Evolutionary conservation across 2,329 filamentous ascomycete species (phyloP).

Genomic region (Aspergillus fumigatiaffinis): DNA sequence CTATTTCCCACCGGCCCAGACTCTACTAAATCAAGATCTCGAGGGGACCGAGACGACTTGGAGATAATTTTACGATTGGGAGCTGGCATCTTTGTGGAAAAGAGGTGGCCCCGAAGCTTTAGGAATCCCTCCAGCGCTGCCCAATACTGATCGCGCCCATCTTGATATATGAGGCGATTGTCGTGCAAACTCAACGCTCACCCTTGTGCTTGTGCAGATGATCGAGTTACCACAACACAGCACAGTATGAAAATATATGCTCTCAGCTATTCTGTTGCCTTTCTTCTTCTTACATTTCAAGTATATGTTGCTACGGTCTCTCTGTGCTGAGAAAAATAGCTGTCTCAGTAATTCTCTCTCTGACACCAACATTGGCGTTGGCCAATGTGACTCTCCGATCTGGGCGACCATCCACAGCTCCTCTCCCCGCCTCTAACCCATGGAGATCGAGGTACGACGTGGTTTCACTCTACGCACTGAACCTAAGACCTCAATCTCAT

Average conservation of each 20-base stretch:
- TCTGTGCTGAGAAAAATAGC: background rate
- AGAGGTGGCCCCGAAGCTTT: background rate
- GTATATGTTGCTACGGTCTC: background rate
- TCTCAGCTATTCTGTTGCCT: background rate
- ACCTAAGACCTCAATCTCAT: background rate
- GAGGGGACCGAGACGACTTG: background rate
- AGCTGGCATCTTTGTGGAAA: background rate
- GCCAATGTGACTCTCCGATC: background rate
- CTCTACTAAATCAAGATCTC: constrained; percentile 12
- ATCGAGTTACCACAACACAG: background rate
- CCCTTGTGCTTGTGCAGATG: background rate
- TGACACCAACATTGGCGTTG: background rate
- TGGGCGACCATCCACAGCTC: background rate
- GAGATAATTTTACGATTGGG: background rate
- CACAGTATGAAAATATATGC: background rate
- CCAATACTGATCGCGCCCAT: constrained; percentile 1
- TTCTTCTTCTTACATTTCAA: background rate
- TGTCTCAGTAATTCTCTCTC: background rate
- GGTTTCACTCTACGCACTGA: background rate
- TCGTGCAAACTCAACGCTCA: background rate
- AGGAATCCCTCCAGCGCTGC: background rate
- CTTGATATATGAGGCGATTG: constrained; percentile 11
- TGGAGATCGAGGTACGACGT: background rate
- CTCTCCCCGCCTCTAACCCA: background rate
- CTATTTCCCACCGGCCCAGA: constrained; percentile 34